Evolutionary conservation across 2,329 filamentous ascomycete genomes (phyloP).

Genomic region (Epicoccum nigrum): DNA sequence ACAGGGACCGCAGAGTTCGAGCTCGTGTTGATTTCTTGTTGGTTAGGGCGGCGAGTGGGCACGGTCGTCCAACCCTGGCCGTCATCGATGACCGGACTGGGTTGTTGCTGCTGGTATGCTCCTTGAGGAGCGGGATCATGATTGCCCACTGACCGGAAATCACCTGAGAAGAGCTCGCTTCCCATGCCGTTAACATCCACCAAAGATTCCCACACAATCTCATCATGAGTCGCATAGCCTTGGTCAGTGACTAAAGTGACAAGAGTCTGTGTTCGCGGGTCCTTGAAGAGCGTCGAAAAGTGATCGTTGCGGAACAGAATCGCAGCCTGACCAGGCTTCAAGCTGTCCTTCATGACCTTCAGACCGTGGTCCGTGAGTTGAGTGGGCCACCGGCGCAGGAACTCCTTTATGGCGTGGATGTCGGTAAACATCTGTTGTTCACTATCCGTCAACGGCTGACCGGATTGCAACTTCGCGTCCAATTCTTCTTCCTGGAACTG

Average conservation of each 20-base stretch:
- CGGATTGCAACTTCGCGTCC: slow-evolving; percentile 73
- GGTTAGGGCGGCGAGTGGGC: slow-evolving; percentile 44
- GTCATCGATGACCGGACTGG: slow-evolving; percentile 41
- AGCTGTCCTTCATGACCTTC: slow-evolving; percentile 70
- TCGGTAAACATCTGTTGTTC: slow-evolving; percentile 85
- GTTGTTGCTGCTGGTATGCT: slow-evolving; percentile 36
- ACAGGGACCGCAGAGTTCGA: slow-evolving; percentile 16
- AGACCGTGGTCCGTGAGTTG: slow-evolving; percentile 86
- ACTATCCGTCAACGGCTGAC: slow-evolving; percentile 66
- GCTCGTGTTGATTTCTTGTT: slow-evolving; percentile 21
- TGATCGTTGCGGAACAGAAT: slow-evolving; percentile 98
- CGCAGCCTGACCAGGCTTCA: slow-evolving; percentile 78
- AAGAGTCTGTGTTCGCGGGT: slow-evolving; percentile 76
- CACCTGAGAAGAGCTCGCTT: slow-evolving; percentile 85
- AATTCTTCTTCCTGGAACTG: slow-evolving; percentile 89
- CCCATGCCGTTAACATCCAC: slow-evolving; percentile 84
- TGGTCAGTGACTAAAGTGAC: slow-evolving; percentile 90
- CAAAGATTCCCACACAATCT: slow-evolving; percentile 95
- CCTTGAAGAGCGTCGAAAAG: slow-evolving; percentile 91
- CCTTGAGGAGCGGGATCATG: slow-evolving; percentile 27
- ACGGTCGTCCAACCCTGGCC: slow-evolving; percentile 64
- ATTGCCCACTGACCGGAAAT: slow-evolving; percentile 84
- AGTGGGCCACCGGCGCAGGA: slow-evolving; percentile 79
- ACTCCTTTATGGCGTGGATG: slow-evolving; percentile 81
- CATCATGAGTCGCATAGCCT: slow-evolving; percentile 84